Percentiles rank a stretch among this genome's conserved stretches.
These are phyloP conservation scores for Globisporangium yorkense DNA, from an alignment of 352 stramenopile species.

Conservation along the genomic window DNA sequence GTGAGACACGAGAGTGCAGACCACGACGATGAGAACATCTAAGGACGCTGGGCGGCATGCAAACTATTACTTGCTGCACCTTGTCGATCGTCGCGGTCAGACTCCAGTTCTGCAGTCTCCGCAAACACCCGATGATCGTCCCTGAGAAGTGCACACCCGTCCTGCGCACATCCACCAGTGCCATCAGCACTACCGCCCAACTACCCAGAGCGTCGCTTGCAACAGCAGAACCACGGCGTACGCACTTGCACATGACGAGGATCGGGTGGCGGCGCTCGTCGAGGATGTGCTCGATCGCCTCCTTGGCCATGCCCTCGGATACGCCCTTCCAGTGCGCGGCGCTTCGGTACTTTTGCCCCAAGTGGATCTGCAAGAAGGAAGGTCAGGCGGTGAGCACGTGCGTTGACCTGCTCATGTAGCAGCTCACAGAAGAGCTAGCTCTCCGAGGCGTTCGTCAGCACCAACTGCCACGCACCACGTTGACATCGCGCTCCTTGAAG, in stretches of 20 bases:
- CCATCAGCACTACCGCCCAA: not conserved
- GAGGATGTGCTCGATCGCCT: constrained; percentile 80
- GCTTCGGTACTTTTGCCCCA: constrained; percentile 77
- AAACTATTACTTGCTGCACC: constrained; percentile 15
- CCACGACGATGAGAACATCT: not conserved
- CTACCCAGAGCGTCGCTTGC: not conserved
- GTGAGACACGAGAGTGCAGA: not conserved
- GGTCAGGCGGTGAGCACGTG: not conserved
- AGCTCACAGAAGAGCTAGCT: not conserved
- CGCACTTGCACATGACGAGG: constrained; percentile 87
- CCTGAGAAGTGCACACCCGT: constrained; percentile 71
- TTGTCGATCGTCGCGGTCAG: constrained; percentile 86
- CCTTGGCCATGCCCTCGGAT: constrained; percentile 80
- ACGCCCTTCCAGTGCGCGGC: constrained; percentile 67
- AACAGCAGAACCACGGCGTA: not conserved
- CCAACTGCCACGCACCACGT: constrained; percentile 32
- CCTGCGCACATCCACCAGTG: constrained; percentile 15
- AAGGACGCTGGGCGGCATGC: too few species aligned
- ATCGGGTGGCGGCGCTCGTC: constrained; percentile 75
- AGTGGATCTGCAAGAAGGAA: constrained; percentile 47
- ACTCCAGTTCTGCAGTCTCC: constrained; percentile 82
- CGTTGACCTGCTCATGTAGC: too few species aligned
- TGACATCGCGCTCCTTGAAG: constrained; percentile 79
- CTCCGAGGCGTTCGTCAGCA: too few species aligned
- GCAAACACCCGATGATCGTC: constrained; percentile 77